Percentiles rank a stretch among this genome's conserved stretches.
Conservation (phyloP, 345 rosid genomes). For the Pseudoturritis turrita region DNA sequence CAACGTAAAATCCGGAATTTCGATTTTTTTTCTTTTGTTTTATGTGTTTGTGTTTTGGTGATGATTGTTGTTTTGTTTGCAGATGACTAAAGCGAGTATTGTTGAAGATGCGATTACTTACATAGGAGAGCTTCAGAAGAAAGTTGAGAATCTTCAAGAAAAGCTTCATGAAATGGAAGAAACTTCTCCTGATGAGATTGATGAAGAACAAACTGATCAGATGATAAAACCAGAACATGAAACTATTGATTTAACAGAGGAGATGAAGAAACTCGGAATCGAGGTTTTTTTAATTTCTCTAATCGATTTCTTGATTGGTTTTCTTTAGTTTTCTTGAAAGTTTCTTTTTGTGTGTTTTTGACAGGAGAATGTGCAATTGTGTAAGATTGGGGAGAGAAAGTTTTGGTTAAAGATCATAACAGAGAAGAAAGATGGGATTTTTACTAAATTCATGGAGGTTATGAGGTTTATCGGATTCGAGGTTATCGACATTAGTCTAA, state of each 20-base stretch:
- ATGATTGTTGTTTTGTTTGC: not conserved
- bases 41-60: not conserved
- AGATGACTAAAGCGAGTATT: constrained; percentile 87
- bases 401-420: constrained; percentile 63
- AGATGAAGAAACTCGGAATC: constrained; percentile 41
- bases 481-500: constrained; percentile 50
- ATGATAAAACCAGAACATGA: constrained; percentile 8
- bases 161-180: constrained; percentile 58
- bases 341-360: not conserved
- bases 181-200: constrained; percentile 17
- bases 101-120: constrained; percentile 83
- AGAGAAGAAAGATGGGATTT: constrained; percentile 51
- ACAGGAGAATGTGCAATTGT: constrained; percentile 65
- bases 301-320: not conserved
- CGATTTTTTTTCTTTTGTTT: not conserved
- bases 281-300: constrained; percentile 36
- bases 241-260: constrained; percentile 36
- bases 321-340: not conserved
- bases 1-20: constrained; percentile 40
- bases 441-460: constrained; percentile 58
- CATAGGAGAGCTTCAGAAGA: constrained; percentile 51
- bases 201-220: constrained; percentile 24
- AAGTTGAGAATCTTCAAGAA: constrained; percentile 43
- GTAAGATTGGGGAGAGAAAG: constrained; percentile 43
- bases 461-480: constrained; percentile 50